These are phyloP conservation scores for Sporothrix globosa DNA, from an alignment of 2,329 filamentous ascomycete genomes.

Conservation along the genomic window DNA sequence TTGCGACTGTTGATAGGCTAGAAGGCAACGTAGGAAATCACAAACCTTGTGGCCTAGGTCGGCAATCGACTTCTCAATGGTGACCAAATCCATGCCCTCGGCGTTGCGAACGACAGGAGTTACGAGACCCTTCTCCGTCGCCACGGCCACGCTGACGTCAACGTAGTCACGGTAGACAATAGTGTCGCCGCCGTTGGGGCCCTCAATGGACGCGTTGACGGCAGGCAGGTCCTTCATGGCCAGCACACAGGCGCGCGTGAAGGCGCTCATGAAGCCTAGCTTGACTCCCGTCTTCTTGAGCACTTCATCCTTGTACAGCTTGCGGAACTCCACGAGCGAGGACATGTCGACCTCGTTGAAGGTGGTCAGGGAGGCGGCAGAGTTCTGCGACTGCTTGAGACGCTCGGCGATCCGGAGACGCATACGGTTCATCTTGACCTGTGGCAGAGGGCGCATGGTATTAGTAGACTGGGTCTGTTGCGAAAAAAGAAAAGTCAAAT, in stretches of 20 bases:
- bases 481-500: neutral
- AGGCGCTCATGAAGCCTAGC: constrained; percentile 99
- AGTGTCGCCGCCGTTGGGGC: constrained; percentile 90
- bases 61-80: constrained; percentile 89
- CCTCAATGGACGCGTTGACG: constrained; percentile 96
- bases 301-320: constrained; percentile 94
- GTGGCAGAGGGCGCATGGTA: constrained; percentile 22
- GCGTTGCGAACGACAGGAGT: constrained; percentile 95
- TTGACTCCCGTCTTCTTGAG: constrained; percentile 96
- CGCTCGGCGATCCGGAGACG: constrained; percentile 95
- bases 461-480: neutral
- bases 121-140: constrained; percentile 95
- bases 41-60: constrained; percentile 92
- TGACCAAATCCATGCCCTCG: constrained; percentile 83
- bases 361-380: constrained; percentile 91
- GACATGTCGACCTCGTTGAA: constrained; percentile 99
- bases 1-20: neutral
- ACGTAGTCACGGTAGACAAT: constrained; percentile 99
- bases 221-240: constrained; percentile 94
- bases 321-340: constrained; percentile 93
- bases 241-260: constrained; percentile 84
- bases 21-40: constrained; percentile 27
- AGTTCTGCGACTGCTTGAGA: constrained; percentile 98
- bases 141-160: constrained; percentile 94
- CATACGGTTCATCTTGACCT: constrained; percentile 99